These are phyloP conservation scores for Rheum nobile DNA, from an alignment of 148 eudicot genomes.

Conservation along the genomic window DNA sequence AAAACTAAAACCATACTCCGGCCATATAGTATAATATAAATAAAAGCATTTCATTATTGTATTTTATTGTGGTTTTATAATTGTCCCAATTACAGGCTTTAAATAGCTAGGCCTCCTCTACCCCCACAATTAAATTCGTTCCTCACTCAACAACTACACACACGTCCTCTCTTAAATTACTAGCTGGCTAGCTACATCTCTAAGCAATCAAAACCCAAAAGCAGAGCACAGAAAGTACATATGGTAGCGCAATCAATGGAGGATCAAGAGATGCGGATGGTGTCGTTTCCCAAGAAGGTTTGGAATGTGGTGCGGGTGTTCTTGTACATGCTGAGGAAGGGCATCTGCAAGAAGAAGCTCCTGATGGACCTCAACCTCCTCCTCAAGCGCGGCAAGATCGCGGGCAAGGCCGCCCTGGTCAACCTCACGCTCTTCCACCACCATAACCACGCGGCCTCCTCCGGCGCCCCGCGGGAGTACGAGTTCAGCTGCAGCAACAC, in stretches of 20 bases:
- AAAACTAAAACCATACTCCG: not conserved
- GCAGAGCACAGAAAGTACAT: too few relatives aligned
- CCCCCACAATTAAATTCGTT: not conserved
- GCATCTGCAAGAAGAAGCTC: slow-evolving; percentile 43
- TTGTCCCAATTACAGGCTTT: not conserved
- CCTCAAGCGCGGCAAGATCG: slow-evolving; percentile 52
- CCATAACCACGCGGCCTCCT: slow-evolving; percentile 9
- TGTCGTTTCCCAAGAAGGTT: slow-evolving; percentile 25
- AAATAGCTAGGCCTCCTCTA: not conserved
- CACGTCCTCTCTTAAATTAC: too few relatives aligned
- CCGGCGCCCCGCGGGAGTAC: slow-evolving; percentile 24
- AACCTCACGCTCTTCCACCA: slow-evolving; percentile 42
- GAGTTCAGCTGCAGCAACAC: slow-evolving; percentile 84
- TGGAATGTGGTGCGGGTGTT: slow-evolving; percentile 34
- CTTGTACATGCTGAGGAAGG: slow-evolving; percentile 53
- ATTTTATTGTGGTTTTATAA: not conserved
- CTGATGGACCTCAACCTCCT: slow-evolving; percentile 40
- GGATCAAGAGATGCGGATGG: slow-evolving; percentile 12
- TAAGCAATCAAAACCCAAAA: too few relatives aligned
- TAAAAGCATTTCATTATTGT: not conserved
- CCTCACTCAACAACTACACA: not conserved
- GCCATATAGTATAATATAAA: too few relatives aligned
- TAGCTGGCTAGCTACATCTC: too few relatives aligned
- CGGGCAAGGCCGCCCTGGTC: slow-evolving; percentile 43
- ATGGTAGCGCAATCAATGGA: not conserved